These are phyloP conservation scores for Lodderomyces beijingensis DNA, from an alignment of 1,139 yeast genomes.

Conservation along the genomic window DNA sequence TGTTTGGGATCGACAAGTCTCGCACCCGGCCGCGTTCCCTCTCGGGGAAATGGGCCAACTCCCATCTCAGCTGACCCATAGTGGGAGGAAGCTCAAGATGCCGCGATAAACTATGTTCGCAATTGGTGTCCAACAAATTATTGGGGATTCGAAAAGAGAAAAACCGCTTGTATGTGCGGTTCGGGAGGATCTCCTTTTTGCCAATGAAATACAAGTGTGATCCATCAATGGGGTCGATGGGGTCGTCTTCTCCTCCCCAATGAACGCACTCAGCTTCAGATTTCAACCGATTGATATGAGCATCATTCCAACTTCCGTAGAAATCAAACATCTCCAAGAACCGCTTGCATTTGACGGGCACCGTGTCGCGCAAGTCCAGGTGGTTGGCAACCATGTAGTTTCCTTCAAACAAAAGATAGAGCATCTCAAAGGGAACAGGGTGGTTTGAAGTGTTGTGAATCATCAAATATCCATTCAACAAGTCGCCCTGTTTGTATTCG, in stretches of 20 bases:
- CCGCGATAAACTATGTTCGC: slow-evolving; percentile 29
- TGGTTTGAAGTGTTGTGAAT: slow-evolving; percentile 24
- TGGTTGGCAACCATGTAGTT: slow-evolving; percentile 17
- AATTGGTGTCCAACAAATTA: slow-evolving; percentile 34
- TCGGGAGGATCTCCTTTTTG: slow-evolving; percentile 24
- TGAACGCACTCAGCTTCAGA: slow-evolving; percentile 18
- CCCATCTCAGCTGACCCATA: slow-evolving; percentile 25
- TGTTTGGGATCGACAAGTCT: slow-evolving; percentile 24
- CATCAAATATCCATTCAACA: slow-evolving; percentile 32
- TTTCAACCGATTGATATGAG: slow-evolving; percentile 28
- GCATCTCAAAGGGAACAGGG: slow-evolving; percentile 37
- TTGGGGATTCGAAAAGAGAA: slow-evolving; percentile 42
- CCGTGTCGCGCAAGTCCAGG: slow-evolving; percentile 10
- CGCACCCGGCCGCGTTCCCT: slow-evolving; percentile 13
- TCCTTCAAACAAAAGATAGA: slow-evolving; percentile 41
- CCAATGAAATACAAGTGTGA: slow-evolving; percentile 22
- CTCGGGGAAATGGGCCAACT: slow-evolving; percentile 13
- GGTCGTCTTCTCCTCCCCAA: slow-evolving; percentile 13
- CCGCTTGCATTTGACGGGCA: slow-evolving; percentile 14
- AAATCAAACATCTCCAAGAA: slow-evolving; percentile 43
- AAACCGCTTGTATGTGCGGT: slow-evolving; percentile 31
- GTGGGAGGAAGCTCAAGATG: slow-evolving; percentile 41
- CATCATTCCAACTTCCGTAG: slow-evolving; percentile 35
- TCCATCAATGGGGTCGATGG: slow-evolving; percentile 26
- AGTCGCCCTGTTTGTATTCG: slow-evolving; percentile 42